These are phyloP conservation scores for Tulasnella sp. DNA, from an alignment of 768 basidiomycete genomes.

Conservation along the genomic window DNA sequence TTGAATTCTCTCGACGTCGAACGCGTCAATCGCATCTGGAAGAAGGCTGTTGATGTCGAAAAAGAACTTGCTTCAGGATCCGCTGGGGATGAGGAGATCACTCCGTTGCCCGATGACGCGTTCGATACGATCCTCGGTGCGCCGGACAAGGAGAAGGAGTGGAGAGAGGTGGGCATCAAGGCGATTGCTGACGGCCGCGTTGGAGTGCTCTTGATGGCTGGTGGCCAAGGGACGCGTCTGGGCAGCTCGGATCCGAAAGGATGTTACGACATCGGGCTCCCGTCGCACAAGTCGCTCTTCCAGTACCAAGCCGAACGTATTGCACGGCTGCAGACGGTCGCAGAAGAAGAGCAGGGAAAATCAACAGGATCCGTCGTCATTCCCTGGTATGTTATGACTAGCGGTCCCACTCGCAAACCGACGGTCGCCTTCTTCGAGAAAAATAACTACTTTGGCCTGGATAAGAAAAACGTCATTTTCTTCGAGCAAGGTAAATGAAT, in stretches of 20 bases:
- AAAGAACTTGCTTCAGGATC: conserved; percentile 39
- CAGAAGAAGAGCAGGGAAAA: conserved; percentile 45
- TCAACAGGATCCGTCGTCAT: conserved; percentile 61
- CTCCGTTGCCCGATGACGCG: conserved; percentile 75
- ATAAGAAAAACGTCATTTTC: conserved; percentile 74
- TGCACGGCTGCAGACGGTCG: conserved; percentile 71
- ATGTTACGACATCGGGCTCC: conserved; percentile 94
- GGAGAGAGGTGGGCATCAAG: conserved; percentile 72
- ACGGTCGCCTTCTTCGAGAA: conserved; percentile 81
- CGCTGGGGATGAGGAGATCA: conserved; percentile 52
- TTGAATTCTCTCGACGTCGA: conserved; percentile 77
- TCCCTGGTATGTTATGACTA: conserved; percentile 99
- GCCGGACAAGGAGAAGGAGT: conserved; percentile 58
- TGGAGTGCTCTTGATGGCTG: conserved; percentile 96
- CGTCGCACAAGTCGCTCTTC: conserved; percentile 90
- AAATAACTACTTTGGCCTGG: conserved; percentile 77
- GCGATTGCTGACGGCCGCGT: conserved; percentile 81
- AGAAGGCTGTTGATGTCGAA: conserved; percentile 68
- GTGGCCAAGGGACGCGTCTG: conserved; percentile 93
- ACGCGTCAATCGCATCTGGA: conserved; percentile 86
- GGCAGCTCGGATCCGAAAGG: conserved; percentile 93
- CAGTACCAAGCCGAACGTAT: conserved; percentile 98
- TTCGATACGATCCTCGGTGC: conserved; percentile 58
- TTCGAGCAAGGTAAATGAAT: conserved; percentile 82
- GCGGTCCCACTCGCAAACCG: conserved; percentile 83